phyloP scores from a whole-genome alignment of 306 rosid genomes.

The Quercus dentata region DNA sequence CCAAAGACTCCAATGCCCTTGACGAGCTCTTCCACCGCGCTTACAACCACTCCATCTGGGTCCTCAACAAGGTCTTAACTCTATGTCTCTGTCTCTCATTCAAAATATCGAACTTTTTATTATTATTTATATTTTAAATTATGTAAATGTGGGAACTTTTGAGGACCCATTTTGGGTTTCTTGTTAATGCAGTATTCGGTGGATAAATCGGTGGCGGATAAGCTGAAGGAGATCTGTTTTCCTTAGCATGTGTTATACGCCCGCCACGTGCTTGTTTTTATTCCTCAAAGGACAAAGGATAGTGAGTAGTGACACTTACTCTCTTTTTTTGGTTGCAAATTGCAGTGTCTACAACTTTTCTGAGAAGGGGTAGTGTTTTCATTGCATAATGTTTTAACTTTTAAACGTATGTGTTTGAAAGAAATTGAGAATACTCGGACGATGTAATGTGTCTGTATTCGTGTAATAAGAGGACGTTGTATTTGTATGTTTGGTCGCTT shows the following conservation, averaged over 20 bases:
- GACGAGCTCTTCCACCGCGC: conserved; percentile 50
- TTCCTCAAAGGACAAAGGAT: conserved; percentile 1
- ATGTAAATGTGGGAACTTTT: neutral
- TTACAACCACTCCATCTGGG: conserved; percentile 74
- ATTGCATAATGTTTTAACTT: neutral
- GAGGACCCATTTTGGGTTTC: neutral
- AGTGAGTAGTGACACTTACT: neutral
- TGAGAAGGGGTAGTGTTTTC: neutral
- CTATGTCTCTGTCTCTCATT: neutral
- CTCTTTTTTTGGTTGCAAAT: neutral
- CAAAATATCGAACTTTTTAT: too few species aligned
- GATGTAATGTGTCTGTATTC: too few species aligned
- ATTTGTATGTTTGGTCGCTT: too few species aligned
- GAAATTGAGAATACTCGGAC: neutral
- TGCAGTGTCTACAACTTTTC: neutral
- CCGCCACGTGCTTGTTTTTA: conserved; percentile 41
- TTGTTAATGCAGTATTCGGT: conserved; percentile 56
- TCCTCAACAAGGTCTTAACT: conserved; percentile 61
- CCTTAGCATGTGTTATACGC: conserved; percentile 1
- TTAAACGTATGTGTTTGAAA: neutral
- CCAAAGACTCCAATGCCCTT: conserved; percentile 32
- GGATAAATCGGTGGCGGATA: conserved; percentile 65
- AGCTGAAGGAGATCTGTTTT: conserved; percentile 48
- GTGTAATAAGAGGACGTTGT: too few species aligned
- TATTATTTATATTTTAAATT: neutral